These are phyloP conservation scores for Sporobolus alterniflorus DNA, from an alignment of 202 grass and related monocot species.

Conservation along the genomic window DNA sequence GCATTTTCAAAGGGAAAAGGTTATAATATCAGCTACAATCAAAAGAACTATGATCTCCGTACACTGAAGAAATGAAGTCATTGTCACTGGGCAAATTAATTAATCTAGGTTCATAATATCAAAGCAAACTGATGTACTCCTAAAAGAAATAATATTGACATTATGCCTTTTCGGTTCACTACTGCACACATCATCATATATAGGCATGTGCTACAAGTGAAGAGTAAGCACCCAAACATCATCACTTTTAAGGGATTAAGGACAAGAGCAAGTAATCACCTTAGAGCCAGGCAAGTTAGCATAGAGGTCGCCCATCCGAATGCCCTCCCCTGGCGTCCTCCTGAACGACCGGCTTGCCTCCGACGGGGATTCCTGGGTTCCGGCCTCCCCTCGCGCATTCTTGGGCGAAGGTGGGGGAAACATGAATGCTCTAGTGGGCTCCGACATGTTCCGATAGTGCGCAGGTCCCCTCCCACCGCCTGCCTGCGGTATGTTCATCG, in stretches of 20 bases:
- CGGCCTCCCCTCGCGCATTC: slow-evolving; percentile 45
- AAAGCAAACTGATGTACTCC: background rate
- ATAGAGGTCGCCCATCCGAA: slow-evolving; percentile 62
- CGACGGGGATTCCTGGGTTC: slow-evolving; percentile 56
- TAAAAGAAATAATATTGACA: background rate
- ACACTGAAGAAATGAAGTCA: background rate
- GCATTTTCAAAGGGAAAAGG: background rate
- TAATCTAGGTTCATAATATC: background rate
- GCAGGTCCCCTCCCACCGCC: slow-evolving; percentile 43
- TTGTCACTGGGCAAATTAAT: background rate
- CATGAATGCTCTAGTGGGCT: slow-evolving; percentile 70
- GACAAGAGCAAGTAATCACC: slow-evolving; percentile 49
- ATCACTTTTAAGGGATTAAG: background rate
- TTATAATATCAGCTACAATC: background rate
- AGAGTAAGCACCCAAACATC: background rate
- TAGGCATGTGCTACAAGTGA: background rate
- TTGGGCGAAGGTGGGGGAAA: slow-evolving; percentile 80
- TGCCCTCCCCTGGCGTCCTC: slow-evolving; percentile 31
- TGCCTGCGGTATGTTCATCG: slow-evolving; percentile 72
- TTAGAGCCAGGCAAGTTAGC: slow-evolving; percentile 76
- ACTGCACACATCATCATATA: background rate
- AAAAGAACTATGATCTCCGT: background rate
- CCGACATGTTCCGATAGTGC: slow-evolving; percentile 68
- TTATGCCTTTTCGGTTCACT: background rate
- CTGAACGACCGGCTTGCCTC: slow-evolving; percentile 60